These are phyloP conservation scores for Populus ilicifolia DNA, from an alignment of 345 rosid species.

Conservation along the genomic window DNA sequence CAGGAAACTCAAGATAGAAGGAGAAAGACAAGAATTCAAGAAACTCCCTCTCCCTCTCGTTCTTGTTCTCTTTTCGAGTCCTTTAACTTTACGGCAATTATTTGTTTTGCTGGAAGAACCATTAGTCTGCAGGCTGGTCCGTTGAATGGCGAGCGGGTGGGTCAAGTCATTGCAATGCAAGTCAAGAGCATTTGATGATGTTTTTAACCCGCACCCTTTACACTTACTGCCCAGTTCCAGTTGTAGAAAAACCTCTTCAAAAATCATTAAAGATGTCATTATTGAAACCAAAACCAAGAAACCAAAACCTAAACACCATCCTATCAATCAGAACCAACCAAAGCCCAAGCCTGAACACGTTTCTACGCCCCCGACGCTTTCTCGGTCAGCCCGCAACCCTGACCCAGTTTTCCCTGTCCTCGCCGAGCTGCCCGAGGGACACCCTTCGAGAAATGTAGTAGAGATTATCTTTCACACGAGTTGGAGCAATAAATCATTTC, in stretches of 20 bases:
- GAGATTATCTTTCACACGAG: constrained; percentile 91
- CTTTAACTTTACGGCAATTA: too few relatives aligned
- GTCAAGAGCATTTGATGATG: constrained; percentile 88
- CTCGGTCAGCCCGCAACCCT: constrained; percentile 37
- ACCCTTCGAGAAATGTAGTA: constrained; percentile 85
- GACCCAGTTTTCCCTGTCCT: constrained; percentile 59
- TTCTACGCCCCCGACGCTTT: constrained; percentile 22
- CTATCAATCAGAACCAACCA: neutral
- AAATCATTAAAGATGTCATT: constrained; percentile 71
- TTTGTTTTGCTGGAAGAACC: neutral
- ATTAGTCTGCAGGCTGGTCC: neutral
- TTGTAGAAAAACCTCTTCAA: constrained; percentile 53
- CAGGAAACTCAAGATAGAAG: neutral
- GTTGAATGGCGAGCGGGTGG: constrained; percentile 74
- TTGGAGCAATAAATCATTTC: constrained; percentile 71
- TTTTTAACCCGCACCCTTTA: constrained; percentile 48
- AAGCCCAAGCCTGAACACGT: constrained; percentile 29
- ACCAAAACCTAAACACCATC: constrained; percentile 2
- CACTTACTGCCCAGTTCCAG: constrained; percentile 51
- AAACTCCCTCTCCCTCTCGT: neutral
- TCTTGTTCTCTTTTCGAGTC: neutral
- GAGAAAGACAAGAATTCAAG: neutral
- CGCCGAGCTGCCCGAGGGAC: constrained; percentile 75
- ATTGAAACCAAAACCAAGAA: constrained; percentile 36
- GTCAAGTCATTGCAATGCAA: constrained; percentile 87